Evolutionary conservation across 805 yeast genomes (phyloP).

Genomic region (Lachancea meyersii): DNA sequence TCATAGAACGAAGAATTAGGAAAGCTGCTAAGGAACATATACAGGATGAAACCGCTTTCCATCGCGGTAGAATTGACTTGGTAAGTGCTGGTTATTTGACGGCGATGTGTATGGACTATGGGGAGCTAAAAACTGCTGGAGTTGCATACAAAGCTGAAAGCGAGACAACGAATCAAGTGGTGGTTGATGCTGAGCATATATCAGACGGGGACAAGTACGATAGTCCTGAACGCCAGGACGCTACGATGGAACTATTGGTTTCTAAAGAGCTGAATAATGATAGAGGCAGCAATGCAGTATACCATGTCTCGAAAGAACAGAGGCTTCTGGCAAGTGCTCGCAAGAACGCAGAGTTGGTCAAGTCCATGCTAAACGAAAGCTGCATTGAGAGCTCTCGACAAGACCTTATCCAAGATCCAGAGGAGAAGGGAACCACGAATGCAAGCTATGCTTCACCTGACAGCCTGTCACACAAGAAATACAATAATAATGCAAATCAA

Average conservation of each 20-base stretch:
- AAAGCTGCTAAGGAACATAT: conserved; percentile 14
- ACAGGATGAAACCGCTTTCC: conserved; percentile 17
- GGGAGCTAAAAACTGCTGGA: conserved; percentile 9
- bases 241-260: conserved; percentile 18
- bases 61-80: conserved; percentile 24
- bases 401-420: background rate
- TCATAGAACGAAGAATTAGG: conserved; percentile 19
- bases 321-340: conserved; percentile 12
- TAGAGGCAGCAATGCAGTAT: conserved; percentile 3
- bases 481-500: too few species aligned
- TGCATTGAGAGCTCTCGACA: background rate
- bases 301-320: conserved; percentile 1
- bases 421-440: background rate
- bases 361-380: conserved; percentile 6
- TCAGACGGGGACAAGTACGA: background rate
- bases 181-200: background rate
- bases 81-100: conserved; percentile 13
- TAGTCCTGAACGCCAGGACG: conserved; percentile 9
- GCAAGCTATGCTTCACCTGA: background rate
- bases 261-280: conserved; percentile 19
- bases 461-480: too few species aligned
- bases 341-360: conserved; percentile 13
- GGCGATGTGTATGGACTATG: conserved; percentile 6
- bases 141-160: conserved; percentile 12
- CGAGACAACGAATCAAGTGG: background rate